Conservation (phyloP, 805 yeast species). For the Candida boidinii region DNA sequence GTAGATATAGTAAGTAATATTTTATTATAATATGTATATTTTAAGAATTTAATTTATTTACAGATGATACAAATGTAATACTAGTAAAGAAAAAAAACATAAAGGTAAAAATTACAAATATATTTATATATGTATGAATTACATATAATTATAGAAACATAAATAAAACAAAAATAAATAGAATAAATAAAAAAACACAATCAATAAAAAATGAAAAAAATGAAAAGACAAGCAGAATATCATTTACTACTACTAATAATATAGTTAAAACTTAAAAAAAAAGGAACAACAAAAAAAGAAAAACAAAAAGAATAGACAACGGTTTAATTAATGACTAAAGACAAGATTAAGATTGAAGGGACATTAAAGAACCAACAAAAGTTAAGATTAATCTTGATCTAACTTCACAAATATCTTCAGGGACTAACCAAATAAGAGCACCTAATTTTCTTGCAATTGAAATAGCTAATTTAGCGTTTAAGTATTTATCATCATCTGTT, state of each 20-base stretch:
- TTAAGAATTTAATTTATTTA: no score
- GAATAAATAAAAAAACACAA: not conserved
- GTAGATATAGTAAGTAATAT: no score
- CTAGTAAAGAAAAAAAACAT: no score
- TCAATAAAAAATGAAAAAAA: not conserved
- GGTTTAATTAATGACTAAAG: not conserved
- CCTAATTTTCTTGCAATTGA: slow-evolving; percentile 98
- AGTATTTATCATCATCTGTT: slow-evolving; percentile 80
- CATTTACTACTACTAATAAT: not conserved
- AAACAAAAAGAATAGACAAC: not conserved
- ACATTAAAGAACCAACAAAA: slow-evolving; percentile 93
- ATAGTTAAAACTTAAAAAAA: not conserved
- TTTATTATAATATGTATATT: no score
- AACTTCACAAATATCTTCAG: slow-evolving; percentile 97
- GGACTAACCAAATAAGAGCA: slow-evolving; percentile 97
- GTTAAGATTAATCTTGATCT: slow-evolving; percentile 89
- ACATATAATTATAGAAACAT: not conserved
- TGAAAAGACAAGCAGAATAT: not conserved
- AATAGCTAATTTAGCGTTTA: slow-evolving; percentile 94
- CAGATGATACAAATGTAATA: no score
- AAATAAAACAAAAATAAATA: not conserved
- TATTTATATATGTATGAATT: not conserved
- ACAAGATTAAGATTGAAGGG: slow-evolving; percentile 27
- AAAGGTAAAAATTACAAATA: not conserved
- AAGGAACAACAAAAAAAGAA: slow-evolving; percentile 1